phyloP scores from a whole-genome alignment of 1,284 basidiomycete species.

The Ceratobasidium sp. region DNA sequence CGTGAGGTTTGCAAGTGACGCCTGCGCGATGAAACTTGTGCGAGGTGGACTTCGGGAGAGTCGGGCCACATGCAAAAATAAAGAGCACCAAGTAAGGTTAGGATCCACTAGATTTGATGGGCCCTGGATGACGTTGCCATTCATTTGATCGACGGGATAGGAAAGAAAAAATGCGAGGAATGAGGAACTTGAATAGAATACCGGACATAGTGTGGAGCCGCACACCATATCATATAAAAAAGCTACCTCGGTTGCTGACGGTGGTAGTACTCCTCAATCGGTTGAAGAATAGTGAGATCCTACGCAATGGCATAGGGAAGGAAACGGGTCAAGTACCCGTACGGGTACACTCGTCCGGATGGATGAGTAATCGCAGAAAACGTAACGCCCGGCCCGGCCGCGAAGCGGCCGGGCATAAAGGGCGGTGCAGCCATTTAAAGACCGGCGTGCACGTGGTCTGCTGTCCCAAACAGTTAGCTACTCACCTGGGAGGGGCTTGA shows the following conservation, averaged over 20 bases:
- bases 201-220: neutral
- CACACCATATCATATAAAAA: slow-evolving; percentile 39
- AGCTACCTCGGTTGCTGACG: slow-evolving; percentile 30
- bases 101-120: slow-evolving; percentile 40
- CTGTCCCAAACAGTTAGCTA: no score
- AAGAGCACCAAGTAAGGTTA: slow-evolving; percentile 7
- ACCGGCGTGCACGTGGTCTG: no score
- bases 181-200: neutral
- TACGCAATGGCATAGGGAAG: slow-evolving; percentile 2
- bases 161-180: neutral
- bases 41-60: neutral
- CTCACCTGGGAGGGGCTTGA: no score
- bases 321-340: no score
- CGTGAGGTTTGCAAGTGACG: slow-evolving; percentile 22
- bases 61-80: neutral
- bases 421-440: no score
- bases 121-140: slow-evolving; percentile 21
- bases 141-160: slow-evolving; percentile 9
- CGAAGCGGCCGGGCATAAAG: no score
- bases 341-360: no score
- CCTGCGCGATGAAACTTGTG: slow-evolving; percentile 30
- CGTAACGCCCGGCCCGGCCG: no score
- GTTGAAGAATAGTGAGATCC: slow-evolving; percentile 25
- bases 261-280: slow-evolving; percentile 33
- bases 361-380: no score